Percentiles rank a stretch among this genome's conserved stretches.
phyloP scores from a whole-genome alignment of 176 grass and related monocot genomes.

The Secale cereale region DNA sequence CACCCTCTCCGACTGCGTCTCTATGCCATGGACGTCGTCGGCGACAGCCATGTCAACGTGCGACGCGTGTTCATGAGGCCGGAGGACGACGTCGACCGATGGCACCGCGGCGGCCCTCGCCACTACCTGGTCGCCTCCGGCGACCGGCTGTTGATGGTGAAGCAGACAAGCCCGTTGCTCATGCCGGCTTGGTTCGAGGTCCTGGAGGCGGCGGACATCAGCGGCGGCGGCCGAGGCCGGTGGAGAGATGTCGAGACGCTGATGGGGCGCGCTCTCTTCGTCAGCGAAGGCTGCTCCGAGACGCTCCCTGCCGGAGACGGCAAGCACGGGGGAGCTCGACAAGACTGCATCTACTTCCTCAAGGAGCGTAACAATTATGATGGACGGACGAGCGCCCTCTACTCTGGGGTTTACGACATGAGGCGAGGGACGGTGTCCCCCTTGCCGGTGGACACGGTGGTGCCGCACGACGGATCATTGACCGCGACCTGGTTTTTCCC shows the following conservation, averaged over 20 bases:
- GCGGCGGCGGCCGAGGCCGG: not conserved
- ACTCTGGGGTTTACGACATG: constrained; percentile 7
- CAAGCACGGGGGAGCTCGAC: not conserved
- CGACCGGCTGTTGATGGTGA: not conserved
- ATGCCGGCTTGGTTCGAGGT: not conserved
- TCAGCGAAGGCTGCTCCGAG: constrained; percentile 3
- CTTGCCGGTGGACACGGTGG: not conserved
- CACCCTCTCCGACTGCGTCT: no score
- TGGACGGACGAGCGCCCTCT: not conserved
- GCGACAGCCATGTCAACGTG: not conserved
- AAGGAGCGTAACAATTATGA: not conserved
- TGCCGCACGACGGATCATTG: not conserved
- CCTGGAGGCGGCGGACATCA: not conserved
- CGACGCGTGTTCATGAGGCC: not conserved
- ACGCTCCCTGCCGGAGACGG: not conserved
- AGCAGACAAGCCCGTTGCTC: not conserved
- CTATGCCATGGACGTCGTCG: not conserved
- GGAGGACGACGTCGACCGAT: not conserved
- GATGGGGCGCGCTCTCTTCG: not conserved
- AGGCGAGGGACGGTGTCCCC: not conserved
- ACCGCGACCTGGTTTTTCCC: not conserved
- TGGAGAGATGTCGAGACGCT: not conserved
- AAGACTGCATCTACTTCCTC: constrained; percentile 27
- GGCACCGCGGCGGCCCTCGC: not conserved
- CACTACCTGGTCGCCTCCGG: not conserved